A percentile compares a stretch with the other conserved stretches of the same genome.
phyloP scores from a whole-genome alignment of 805 yeast species.

The baker's yeast (Saccharomyces cerevisiae) region DNA sequence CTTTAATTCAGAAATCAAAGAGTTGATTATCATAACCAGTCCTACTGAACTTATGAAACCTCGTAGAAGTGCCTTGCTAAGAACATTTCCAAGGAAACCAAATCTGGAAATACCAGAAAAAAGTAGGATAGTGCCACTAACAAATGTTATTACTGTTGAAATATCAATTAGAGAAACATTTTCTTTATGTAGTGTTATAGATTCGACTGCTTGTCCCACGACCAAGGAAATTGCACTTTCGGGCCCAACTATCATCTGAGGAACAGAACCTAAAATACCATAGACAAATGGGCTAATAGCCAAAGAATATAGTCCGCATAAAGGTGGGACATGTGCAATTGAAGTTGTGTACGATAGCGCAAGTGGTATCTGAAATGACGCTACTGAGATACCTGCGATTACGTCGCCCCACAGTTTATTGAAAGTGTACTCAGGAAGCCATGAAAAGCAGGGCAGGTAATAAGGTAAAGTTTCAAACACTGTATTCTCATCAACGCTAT shows the following conservation, averaged over 20 bases:
- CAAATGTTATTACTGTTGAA: constrained; percentile 60
- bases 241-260: constrained; percentile 85
- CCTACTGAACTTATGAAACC: constrained; percentile 88
- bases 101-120: constrained; percentile 73
- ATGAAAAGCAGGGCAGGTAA: constrained; percentile 58
- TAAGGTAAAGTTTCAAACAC: constrained; percentile 37
- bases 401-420: constrained; percentile 48
- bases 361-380: constrained; percentile 86
- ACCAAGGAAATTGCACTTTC: constrained; percentile 82
- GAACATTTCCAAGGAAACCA: constrained; percentile 76
- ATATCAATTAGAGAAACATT: constrained; percentile 44
- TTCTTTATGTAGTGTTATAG: constrained; percentile 37
- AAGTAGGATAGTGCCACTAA: constrained; percentile 65
- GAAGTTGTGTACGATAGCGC: constrained; percentile 68
- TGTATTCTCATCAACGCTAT: not conserved
- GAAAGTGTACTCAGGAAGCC: constrained; percentile 49
- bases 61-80: constrained; percentile 65
- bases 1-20: constrained; percentile 66
- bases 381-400: constrained; percentile 78
- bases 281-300: constrained; percentile 74
- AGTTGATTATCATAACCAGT: constrained; percentile 69
- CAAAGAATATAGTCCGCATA: constrained; percentile 69
- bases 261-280: constrained; percentile 74
- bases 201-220: constrained; percentile 70
- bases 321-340: constrained; percentile 74